Base-by-base conservation (phyloP, 2,329 filamentous ascomycete species). In the Chalaropsis ovoidea region DNA sequence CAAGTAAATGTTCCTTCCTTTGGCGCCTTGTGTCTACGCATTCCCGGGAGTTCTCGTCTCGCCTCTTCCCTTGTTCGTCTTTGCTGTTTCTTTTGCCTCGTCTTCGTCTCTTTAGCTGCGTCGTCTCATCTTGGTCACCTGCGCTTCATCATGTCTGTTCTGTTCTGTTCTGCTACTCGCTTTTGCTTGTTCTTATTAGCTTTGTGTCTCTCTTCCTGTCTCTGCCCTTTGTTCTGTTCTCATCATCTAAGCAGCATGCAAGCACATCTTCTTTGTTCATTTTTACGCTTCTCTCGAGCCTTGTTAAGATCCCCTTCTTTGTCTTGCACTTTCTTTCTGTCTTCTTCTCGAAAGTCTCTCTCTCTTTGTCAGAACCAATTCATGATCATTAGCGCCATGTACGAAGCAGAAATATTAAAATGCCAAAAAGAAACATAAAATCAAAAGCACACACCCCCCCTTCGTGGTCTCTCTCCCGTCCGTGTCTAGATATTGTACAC, bases 331-430 rank as follows among this genome's bases (percentile, higher is more conserved):
- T 64, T 54, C 19, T 45, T 64, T 19, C 45, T n/a, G n/a, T 64
- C 24, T 41, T 64, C 42, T 7, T 42, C 10, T 64, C n/a, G 47
- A 49, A 49, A 49, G 19, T 54, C 27, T 63, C 35, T 54, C 27
- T 63, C 35, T 6, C 22, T 45, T 62, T 62, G 15, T 27, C n/a
- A 47, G 22, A 24, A 47, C 17, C 41, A n/a, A 27, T n/a, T 62
- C 60, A 45, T 62, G 19, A 41, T 19, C 22, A 56, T 56, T 56
- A 56, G 52, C 52, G 41, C 41, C 41, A 39, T 45, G 24, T 45
- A 45, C 15, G 22, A 62, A 62, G 39, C 60, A 62, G 39, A 42
- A 61, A 43, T 61, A 61, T 42, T 61, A 41, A 63, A 22, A 63
- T 41, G 39, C 17, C n/a, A n/a, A 8, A 56, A 54, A 24, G n/a